These are phyloP conservation scores for Neurospora terricola DNA, from an alignment of 495 filamentous ascomycete genomes.

Conservation along the genomic window DNA sequence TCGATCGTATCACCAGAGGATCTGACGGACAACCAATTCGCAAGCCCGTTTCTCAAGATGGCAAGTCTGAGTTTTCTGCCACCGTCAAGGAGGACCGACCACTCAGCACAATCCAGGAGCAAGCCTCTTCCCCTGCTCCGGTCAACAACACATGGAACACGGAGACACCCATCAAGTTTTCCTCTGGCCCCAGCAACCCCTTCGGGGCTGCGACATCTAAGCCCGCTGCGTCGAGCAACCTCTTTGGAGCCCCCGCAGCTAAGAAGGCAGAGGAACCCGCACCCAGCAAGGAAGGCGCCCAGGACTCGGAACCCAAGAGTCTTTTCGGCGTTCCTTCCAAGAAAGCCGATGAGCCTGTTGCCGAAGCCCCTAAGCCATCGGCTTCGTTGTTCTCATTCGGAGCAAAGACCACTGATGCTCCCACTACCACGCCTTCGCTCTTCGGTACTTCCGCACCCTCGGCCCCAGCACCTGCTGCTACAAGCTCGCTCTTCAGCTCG, in stretches of 20 bases:
- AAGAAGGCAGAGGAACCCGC: conserved; percentile 13
- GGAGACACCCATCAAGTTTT: conserved; percentile 29
- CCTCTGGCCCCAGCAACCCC: conserved; percentile 16
- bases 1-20: conserved; percentile 45
- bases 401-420: conserved; percentile 10
- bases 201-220: conserved; percentile 24
- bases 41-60: conserved; percentile 14
- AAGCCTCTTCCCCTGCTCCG: conserved; percentile 20
- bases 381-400: conserved; percentile 8
- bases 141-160: conserved; percentile 41
- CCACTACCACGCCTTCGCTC: conserved; percentile 10
- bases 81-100: conserved; percentile 23
- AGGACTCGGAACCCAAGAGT: conserved; percentile 8
- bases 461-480: not conserved
- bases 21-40: conserved; percentile 40
- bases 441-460: conserved; percentile 18
- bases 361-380: conserved; percentile 6
- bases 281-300: not conserved
- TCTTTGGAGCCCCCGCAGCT: conserved; percentile 13
- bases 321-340: conserved; percentile 13
- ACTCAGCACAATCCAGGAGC: conserved; percentile 25
- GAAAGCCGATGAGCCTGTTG: conserved; percentile 13
- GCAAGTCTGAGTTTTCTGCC: conserved; percentile 11
- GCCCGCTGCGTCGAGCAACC: conserved; percentile 14
- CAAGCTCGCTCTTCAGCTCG: conserved; percentile 13